Evolutionary conservation across 148 eudicot genomes (phyloP).

Genomic region (Rhododendron henanense): DNA sequence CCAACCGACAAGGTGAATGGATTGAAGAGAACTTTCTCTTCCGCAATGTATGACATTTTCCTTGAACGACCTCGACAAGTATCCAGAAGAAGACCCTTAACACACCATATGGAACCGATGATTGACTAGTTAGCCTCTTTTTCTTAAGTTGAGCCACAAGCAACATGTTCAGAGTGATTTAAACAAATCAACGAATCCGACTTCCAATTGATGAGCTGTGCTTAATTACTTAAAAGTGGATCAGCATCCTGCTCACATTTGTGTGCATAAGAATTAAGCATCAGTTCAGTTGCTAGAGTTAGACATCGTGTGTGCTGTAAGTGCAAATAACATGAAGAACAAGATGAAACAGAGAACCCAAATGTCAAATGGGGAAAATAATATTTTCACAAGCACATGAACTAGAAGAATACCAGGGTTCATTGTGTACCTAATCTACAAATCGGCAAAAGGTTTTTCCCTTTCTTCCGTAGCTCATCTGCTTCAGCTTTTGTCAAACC

Average conservation of each 20-base stretch:
- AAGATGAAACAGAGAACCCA: not conserved
- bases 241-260: not conserved
- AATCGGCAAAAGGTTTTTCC: slow-evolving; percentile 65
- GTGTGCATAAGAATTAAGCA: not conserved
- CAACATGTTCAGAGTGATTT: not conserved
- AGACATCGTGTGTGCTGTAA: not conserved
- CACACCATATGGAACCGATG: no score
- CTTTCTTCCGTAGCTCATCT: slow-evolving; percentile 60
- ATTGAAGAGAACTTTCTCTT: not conserved
- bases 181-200: slow-evolving; percentile 2
- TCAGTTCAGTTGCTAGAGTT: not conserved
- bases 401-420: not conserved
- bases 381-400: not conserved
- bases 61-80: not conserved
- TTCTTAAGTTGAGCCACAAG: not conserved
- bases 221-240: not conserved
- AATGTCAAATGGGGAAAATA: not conserved
- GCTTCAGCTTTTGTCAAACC: slow-evolving; percentile 86
- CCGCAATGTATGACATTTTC: not conserved
- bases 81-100: not conserved
- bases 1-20: not conserved
- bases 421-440: slow-evolving; percentile 65
- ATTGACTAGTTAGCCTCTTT: no score
- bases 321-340: not conserved
- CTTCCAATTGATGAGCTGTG: not conserved